Evolutionary conservation across 345 rosid species (phyloP), one percentile per base, ranked within the genome.

Genomic region (Linum trigynum): DNA sequence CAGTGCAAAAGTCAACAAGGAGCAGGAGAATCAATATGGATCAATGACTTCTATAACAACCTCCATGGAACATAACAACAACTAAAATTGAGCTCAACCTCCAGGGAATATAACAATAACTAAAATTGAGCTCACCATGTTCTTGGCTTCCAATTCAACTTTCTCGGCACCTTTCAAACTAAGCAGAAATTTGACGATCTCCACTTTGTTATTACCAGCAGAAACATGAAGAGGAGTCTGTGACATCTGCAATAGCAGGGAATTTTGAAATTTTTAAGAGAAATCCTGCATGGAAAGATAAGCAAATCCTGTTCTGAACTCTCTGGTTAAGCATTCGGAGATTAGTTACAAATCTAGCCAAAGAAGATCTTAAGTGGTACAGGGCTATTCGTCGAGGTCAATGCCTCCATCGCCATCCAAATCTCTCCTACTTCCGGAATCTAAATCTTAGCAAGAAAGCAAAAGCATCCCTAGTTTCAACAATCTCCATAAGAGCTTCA

Each of bases 141-240:
- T 95, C 79, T 72, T 79, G 23, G 96, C 94, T 80, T 95, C 97
- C 76, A 91, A 65, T 79, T 91, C 96, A 74, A 78, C 84, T 60
- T 89, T 84, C 38, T 80, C 95, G 0, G 81, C 72, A 72, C 96
- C 94, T 75, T 77, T 74, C 92, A 84, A 86, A 53, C 78, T 77
- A 9, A 95, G 86, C 65, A 95, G 84, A 77, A 77, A 79, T 71
- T 91, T 84, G 64, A 95, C 75, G 57, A 91, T 79, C 67, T 88
- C 90, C 55, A 73, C 86, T 67, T 75, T 87, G 66, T 89, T 81
- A 73, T 91, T 69, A 66, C 96, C 98, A 58, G 99, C 91, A 65
- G 97, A 78, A 48, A 91, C 86, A 82, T 95, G 99, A 60, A 95
- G 87, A 0, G 99, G 99, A 53, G 99, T 95, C 74, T 95, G 98